Evolutionary conservation across 2,329 filamentous ascomycete species (phyloP).

Genomic region (Lachnellula cervina): DNA sequence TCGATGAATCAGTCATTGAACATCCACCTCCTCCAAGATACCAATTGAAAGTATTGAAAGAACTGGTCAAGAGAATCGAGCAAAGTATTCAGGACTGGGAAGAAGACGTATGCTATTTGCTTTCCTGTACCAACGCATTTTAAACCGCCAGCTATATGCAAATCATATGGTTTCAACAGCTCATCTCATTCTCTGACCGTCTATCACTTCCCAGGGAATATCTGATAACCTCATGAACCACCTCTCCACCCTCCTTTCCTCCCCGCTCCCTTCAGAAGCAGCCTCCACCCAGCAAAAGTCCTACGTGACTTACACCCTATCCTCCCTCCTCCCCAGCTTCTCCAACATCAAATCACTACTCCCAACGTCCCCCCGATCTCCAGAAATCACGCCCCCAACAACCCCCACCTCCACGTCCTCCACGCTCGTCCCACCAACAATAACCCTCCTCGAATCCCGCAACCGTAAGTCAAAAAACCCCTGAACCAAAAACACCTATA

Average conservation of each 20-base stretch:
- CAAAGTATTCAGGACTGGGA: conserved; percentile 74
- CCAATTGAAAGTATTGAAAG: conserved; percentile 66
- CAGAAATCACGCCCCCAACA: too few species aligned
- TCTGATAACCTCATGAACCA: conserved; percentile 72
- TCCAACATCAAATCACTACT: conserved; percentile 4
- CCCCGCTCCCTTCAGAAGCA: conserved; percentile 58
- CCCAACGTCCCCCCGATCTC: not conserved
- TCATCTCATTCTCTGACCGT: conserved; percentile 19
- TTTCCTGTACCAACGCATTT: not conserved
- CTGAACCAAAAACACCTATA: too few species aligned
- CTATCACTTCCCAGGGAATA: conserved; percentile 58
- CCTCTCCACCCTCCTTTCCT: conserved; percentile 60
- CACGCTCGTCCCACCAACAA: conserved; percentile 22
- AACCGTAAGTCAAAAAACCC: conserved; percentile 30
- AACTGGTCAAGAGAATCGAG: conserved; percentile 66
- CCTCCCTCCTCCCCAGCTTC: conserved; percentile 11
- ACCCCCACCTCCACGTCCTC: too few species aligned
- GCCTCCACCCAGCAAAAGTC: conserved; percentile 65
- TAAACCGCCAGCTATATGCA: not conserved
- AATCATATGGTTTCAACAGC: conserved; percentile 5
- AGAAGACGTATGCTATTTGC: conserved; percentile 66
- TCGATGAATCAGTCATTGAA: conserved; percentile 51
- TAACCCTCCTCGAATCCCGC: conserved; percentile 66
- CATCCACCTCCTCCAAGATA: conserved; percentile 65
- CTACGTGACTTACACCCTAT: conserved; percentile 65